These are phyloP conservation scores for Arthrinium phaeospermum DNA, from an alignment of 2,329 filamentous ascomycete species.

Conservation along the genomic window DNA sequence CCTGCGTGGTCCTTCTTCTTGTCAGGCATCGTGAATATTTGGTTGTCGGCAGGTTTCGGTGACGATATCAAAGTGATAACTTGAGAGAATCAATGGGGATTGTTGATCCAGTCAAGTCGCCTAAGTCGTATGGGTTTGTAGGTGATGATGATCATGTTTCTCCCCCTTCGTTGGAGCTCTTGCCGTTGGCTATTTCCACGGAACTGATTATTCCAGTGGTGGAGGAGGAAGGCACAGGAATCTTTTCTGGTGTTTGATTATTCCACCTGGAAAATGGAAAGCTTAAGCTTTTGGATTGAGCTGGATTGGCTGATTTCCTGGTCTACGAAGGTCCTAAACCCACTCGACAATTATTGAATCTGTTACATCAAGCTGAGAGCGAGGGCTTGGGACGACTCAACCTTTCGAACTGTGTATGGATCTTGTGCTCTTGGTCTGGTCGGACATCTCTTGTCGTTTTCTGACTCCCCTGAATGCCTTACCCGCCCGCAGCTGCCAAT, in stretches of 20 bases:
- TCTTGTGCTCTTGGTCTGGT: background rate
- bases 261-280: conserved; percentile 3
- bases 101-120: background rate
- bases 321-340: background rate
- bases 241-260: background rate
- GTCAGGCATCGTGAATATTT: background rate
- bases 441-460: background rate
- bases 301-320: background rate
- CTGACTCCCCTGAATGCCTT: background rate
- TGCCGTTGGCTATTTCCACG: background rate
- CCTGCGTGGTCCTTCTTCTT: background rate
- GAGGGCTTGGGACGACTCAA: background rate
- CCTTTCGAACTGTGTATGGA: background rate
- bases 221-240: background rate
- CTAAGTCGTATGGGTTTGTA: background rate
- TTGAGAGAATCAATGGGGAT: background rate
- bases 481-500: background rate
- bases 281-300: background rate
- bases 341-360: background rate
- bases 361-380: background rate
- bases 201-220: background rate
- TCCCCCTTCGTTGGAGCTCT: background rate
- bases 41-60: background rate
- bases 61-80: background rate
- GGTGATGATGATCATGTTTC: background rate